Evolutionary conservation across 768 basidiomycete genomes (phyloP).

Genomic region (Agaricus subrufescens): DNA sequence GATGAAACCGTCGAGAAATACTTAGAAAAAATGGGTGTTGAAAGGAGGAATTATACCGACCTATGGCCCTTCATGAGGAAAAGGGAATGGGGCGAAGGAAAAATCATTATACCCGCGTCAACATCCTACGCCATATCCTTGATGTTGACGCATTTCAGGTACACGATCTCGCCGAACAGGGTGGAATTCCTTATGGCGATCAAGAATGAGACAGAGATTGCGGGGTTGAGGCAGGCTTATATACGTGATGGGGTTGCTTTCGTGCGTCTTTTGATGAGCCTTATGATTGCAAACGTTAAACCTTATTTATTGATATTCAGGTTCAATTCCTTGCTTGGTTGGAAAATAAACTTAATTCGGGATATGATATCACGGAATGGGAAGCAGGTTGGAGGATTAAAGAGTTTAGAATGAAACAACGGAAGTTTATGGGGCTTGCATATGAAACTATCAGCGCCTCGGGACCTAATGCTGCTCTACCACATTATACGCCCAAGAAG

Average conservation of each 20-base stretch:
- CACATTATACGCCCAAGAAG: conserved; percentile 85
- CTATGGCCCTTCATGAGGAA: conserved; percentile 75
- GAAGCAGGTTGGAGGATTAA: conserved; percentile 84
- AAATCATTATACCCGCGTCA: conserved; percentile 62
- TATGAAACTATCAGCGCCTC: conserved; percentile 89
- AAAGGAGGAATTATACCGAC: conserved; percentile 65
- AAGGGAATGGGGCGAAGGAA: conserved; percentile 77
- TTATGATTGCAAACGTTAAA: background rate
- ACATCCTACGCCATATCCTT: conserved; percentile 82
- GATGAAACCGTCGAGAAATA: conserved; percentile 54
- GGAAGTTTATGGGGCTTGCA: conserved; percentile 79
- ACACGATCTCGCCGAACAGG: conserved; percentile 64
- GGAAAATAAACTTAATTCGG: conserved; percentile 69
- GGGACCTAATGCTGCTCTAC: conserved; percentile 89
- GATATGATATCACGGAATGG: conserved; percentile 86
- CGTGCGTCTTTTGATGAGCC: conserved; percentile 35
- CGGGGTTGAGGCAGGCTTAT: conserved; percentile 81
- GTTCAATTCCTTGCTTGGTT: conserved; percentile 89
- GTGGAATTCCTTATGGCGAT: conserved; percentile 78
- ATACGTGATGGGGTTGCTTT: conserved; percentile 85
- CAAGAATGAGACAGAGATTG: conserved; percentile 86
- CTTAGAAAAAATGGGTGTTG: conserved; percentile 50
- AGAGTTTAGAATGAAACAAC: conserved; percentile 65
- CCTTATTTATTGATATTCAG: conserved; percentile 22
- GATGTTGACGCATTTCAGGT: conserved; percentile 80